Conservation (phyloP, 192 early-diverging fungal genomes). For the Spinellus fusiger region DNA sequence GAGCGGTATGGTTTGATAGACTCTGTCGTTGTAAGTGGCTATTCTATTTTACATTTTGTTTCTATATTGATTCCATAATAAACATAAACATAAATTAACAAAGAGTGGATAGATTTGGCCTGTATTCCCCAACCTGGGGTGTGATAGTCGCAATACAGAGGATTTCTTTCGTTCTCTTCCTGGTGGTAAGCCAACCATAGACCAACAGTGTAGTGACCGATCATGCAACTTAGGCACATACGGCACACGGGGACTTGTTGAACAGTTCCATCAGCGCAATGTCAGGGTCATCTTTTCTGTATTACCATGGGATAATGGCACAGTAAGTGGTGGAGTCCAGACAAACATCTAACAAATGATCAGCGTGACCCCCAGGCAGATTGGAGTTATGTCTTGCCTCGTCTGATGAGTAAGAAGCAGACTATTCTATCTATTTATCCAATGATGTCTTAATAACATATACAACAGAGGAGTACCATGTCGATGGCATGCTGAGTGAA, state of each 20-base stretch:
- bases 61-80: not conserved
- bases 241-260: conserved; percentile 9
- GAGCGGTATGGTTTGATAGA: conserved; percentile 12
- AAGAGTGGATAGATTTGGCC: conserved; percentile 20
- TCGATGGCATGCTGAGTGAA: conserved; percentile 17
- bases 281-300: conserved; percentile 14
- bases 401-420: conserved; percentile 15
- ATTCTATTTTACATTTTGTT: not conserved
- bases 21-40: conserved; percentile 14
- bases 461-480: conserved; percentile 18
- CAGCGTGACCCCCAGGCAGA: conserved; percentile 17
- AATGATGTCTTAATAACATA: not conserved
- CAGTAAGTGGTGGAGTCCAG: conserved; percentile 5
- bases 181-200: conserved; percentile 3
- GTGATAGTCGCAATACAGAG: conserved; percentile 23
- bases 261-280: conserved; percentile 6
- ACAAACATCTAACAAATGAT: not conserved
- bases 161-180: conserved; percentile 19
- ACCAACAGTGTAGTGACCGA: not conserved
- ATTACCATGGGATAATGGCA: conserved; percentile 14
- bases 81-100: too few relatives aligned
- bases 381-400: conserved; percentile 19
- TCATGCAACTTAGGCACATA: conserved; percentile 1
- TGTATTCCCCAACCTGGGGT: conserved; percentile 8
- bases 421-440: not conserved